Conservation (phyloP, 2,329 filamentous ascomycete genomes). For the Monilinia vaccinii-corymbosi region DNA sequence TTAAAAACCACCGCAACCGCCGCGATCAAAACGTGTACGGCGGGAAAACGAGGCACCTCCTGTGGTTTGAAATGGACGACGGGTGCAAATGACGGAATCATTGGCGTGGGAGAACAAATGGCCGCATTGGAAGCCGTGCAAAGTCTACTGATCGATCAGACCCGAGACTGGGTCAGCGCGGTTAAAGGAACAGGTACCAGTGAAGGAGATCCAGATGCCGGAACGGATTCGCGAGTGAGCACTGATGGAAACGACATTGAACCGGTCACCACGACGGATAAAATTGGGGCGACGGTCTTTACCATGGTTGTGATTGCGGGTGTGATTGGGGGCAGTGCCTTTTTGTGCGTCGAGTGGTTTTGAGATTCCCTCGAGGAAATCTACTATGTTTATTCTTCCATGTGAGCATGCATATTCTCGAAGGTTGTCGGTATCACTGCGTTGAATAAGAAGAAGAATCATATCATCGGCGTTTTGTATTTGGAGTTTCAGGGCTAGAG, state of each 20-base stretch:
- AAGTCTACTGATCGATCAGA: conserved; percentile 27
- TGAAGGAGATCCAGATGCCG: conserved; percentile 28
- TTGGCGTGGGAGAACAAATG: conserved; percentile 43
- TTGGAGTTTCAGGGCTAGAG: not conserved
- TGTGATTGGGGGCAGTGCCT: conserved; percentile 46
- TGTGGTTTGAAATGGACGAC: conserved; percentile 53
- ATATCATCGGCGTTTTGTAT: not conserved
- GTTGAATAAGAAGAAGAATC: not conserved
- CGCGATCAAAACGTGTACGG: conserved; percentile 54
- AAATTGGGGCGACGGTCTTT: conserved; percentile 56
- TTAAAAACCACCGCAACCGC: conserved; percentile 47
- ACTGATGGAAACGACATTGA: conserved; percentile 1
- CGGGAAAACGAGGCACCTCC: conserved; percentile 43
- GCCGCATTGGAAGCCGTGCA: conserved; percentile 38
- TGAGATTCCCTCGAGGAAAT: not conserved
- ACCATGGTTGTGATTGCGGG: conserved; percentile 45
- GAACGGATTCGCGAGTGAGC: conserved; percentile 6
- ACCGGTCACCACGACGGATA: conserved; percentile 43
- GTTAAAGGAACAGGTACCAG: conserved; percentile 45
- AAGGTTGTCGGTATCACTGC: not conserved
- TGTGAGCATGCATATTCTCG: not conserved
- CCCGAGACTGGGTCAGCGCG: conserved; percentile 36
- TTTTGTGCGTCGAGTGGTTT: conserved; percentile 34
- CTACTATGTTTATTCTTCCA: not conserved
- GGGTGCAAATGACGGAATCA: conserved; percentile 47